phyloP scores from a whole-genome alignment of 352 stramenopile species.

The Saprolegnia diclina region DNA sequence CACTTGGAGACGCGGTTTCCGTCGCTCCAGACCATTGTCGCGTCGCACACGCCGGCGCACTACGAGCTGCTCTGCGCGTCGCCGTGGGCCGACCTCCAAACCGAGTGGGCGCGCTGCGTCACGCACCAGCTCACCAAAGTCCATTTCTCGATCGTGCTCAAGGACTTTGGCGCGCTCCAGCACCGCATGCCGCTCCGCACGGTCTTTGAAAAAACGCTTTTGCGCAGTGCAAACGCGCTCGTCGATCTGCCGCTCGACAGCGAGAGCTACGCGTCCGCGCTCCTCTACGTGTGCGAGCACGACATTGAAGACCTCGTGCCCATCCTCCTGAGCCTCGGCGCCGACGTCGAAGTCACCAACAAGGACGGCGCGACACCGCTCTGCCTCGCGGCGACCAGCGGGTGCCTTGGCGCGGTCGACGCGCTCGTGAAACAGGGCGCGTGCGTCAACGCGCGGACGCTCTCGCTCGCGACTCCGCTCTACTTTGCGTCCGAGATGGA shows the following conservation, averaged over 20 bases:
- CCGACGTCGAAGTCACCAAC: slow-evolving; percentile 57
- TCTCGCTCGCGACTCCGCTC: slow-evolving; percentile 61
- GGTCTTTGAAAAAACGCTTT: slow-evolving; percentile 48
- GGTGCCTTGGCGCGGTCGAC: slow-evolving; percentile 39
- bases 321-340: slow-evolving; percentile 35
- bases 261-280: slow-evolving; percentile 37
- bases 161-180: slow-evolving; percentile 7
- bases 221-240: slow-evolving; percentile 36
- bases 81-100: slow-evolving; percentile 37
- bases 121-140: slow-evolving; percentile 27
- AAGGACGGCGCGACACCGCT: slow-evolving; percentile 52
- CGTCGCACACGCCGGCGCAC: slow-evolving; percentile 69
- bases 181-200: slow-evolving; percentile 30
- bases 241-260: slow-evolving; percentile 54
- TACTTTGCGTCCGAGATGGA: slow-evolving; percentile 74
- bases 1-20: slow-evolving; percentile 54
- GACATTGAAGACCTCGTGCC: slow-evolving; percentile 45
- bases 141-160: slow-evolving; percentile 40
- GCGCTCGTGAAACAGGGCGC: slow-evolving; percentile 44
- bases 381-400: slow-evolving; percentile 54
- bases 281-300: slow-evolving; percentile 59
- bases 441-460: slow-evolving; percentile 54
- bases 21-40: slow-evolving; percentile 49
- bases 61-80: slow-evolving; percentile 47
- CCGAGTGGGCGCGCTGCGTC: slow-evolving; percentile 31